A percentile compares a stretch with the other conserved stretches of the same genome.
phyloP scores from a whole-genome alignment of 2,329 filamentous ascomycete genomes.

The Curvularia sp. region DNA sequence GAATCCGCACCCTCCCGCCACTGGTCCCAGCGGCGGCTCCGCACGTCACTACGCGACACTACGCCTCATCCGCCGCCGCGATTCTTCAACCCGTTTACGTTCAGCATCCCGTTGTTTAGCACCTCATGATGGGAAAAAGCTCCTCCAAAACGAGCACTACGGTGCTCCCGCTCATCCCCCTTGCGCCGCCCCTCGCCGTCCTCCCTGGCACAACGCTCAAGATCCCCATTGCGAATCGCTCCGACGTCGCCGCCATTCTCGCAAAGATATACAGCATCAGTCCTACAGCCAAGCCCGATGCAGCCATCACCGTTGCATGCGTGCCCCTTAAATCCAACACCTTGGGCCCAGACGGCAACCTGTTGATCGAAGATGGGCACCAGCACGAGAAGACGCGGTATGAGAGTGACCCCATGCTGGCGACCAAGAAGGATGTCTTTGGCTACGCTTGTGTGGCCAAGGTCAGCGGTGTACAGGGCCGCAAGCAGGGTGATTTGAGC shows the following conservation, averaged over 20 bases:
- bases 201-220: constrained; percentile 86
- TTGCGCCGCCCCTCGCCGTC: constrained; percentile 80
- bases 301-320: constrained; percentile 81
- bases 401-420: constrained; percentile 60
- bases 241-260: constrained; percentile 87
- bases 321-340: constrained; percentile 82
- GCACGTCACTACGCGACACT: constrained; percentile 21
- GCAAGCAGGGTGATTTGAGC: constrained; percentile 68
- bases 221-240: constrained; percentile 81
- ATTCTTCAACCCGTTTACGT: background rate
- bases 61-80: background rate
- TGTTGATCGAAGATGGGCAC: constrained; percentile 71
- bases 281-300: constrained; percentile 68
- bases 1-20: constrained; percentile 16
- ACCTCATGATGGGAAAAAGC: constrained; percentile 45
- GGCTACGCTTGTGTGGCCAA: constrained; percentile 75
- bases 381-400: constrained; percentile 49
- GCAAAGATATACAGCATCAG: constrained; percentile 83
- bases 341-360: constrained; percentile 74
- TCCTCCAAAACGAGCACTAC: constrained; percentile 46
- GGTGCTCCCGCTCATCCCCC: constrained; percentile 77
- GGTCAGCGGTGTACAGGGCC: constrained; percentile 58
- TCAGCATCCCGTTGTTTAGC: constrained; percentile 1
- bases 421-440: constrained; percentile 71
- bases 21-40: constrained; percentile 18